phyloP scores from a whole-genome alignment of 805 yeast species.

The Clavispora fructus region DNA sequence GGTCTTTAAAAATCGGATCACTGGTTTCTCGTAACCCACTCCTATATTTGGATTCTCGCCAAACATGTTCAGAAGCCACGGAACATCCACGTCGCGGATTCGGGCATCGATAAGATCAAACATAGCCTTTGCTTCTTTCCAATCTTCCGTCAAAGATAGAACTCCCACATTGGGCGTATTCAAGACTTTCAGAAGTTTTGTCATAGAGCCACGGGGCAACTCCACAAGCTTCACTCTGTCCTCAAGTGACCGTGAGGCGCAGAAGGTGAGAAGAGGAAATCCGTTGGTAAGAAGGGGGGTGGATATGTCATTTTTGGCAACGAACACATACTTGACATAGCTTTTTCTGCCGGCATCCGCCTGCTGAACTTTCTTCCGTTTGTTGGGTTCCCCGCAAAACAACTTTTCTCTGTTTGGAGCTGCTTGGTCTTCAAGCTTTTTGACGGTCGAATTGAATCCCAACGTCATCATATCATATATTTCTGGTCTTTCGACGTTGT shows the following conservation, averaged over 20 bases:
- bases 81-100: conserved; percentile 36
- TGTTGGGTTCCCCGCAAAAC: conserved; percentile 5
- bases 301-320: conserved; percentile 51
- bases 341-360: background rate
- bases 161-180: conserved; percentile 26
- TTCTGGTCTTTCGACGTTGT: conserved; percentile 15
- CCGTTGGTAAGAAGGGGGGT: conserved; percentile 50
- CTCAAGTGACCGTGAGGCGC: conserved; percentile 31
- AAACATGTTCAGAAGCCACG: conserved; percentile 39
- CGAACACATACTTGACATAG: conserved; percentile 44
- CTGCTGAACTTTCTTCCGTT: conserved; percentile 1
- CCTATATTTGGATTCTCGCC: conserved; percentile 1
- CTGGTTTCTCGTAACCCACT: conserved; percentile 5
- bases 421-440: conserved; percentile 42
- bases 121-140: conserved; percentile 24
- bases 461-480: conserved; percentile 22
- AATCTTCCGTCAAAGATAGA: conserved; percentile 28
- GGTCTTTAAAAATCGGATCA: conserved; percentile 10
- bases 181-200: conserved; percentile 24
- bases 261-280: conserved; percentile 51
- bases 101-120: conserved; percentile 22
- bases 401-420: conserved; percentile 13
- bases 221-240: conserved; percentile 52
- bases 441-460: conserved; percentile 56
- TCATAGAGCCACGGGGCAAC: conserved; percentile 45